phyloP scores from a whole-genome alignment of 345 rosid species.

The Boechera divaricarpa region DNA sequence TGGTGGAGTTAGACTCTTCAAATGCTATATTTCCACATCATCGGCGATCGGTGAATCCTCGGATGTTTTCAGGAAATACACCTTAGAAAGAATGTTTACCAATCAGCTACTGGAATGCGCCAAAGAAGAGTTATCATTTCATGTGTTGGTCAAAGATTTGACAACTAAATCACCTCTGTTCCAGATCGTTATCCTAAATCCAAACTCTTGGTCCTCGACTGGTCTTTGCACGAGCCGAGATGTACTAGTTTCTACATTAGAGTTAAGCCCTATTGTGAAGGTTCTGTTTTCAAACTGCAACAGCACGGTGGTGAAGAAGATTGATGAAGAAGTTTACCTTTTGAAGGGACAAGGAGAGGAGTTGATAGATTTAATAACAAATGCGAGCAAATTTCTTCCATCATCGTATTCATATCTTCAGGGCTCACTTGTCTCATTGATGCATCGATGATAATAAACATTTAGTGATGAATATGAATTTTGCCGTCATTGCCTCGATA shows the following conservation, averaged over 20 bases:
- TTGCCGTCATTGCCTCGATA: too few species aligned
- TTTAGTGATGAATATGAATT: too few species aligned
- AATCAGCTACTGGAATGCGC: slow-evolving; percentile 75
- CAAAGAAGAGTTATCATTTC: slow-evolving; percentile 84
- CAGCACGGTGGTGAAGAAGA: slow-evolving; percentile 48
- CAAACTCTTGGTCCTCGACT: slow-evolving; percentile 69
- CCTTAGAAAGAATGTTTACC: slow-evolving; percentile 79
- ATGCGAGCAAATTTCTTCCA: slow-evolving; percentile 61
- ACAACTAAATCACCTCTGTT: slow-evolving; percentile 61
- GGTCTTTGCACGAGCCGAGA: slow-evolving; percentile 61
- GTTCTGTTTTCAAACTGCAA: slow-evolving; percentile 63
- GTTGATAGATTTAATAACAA: slow-evolving; percentile 48
- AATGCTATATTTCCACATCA: slow-evolving; percentile 76
- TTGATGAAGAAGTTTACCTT: slow-evolving; percentile 76
- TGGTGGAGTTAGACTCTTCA: slow-evolving; percentile 83
- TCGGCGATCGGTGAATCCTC: slow-evolving; percentile 49
- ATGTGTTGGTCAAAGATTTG: slow-evolving; percentile 75
- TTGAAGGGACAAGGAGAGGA: slow-evolving; percentile 60
- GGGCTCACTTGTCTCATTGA: slow-evolving; percentile 58
- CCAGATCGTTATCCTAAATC: slow-evolving; percentile 75
- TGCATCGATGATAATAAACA: slow-evolving; percentile 41
- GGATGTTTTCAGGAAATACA: slow-evolving; percentile 73
- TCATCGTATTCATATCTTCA: slow-evolving; percentile 63
- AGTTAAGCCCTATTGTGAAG: slow-evolving; percentile 64
- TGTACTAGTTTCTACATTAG: slow-evolving; percentile 43